These are phyloP conservation scores for Calycina herbarum DNA, from an alignment of 2,329 filamentous ascomycete species.

Conservation along the genomic window DNA sequence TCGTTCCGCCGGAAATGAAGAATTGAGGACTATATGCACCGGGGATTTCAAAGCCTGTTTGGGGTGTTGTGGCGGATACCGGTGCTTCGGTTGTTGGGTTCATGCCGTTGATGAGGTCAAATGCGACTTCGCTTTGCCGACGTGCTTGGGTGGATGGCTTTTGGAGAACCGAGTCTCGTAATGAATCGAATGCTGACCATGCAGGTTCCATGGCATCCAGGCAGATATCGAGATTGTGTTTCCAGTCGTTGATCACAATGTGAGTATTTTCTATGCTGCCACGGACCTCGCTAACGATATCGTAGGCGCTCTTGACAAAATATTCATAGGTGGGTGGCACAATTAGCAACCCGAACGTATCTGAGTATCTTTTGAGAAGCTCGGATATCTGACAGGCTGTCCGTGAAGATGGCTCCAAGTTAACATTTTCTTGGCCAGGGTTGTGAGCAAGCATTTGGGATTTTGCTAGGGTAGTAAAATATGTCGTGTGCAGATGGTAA, in stretches of 20 bases:
- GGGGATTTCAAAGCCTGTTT: conserved; percentile 25
- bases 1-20: conserved; percentile 16
- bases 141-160: conserved; percentile 20
- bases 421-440: conserved; percentile 21
- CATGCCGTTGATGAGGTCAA: conserved; percentile 31
- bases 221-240: conserved; percentile 32
- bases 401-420: conserved; percentile 37
- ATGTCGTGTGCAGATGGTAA: conserved; percentile 35
- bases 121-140: conserved; percentile 33
- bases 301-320: conserved; percentile 40
- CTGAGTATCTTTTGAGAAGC: conserved; percentile 42
- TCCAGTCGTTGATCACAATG: conserved; percentile 35
- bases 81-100: conserved; percentile 28
- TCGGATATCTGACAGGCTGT: conserved; percentile 40
- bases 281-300: conserved; percentile 32
- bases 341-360: conserved; percentile 43
- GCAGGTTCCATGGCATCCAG: conserved; percentile 32
- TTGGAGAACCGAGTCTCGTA: conserved; percentile 25
- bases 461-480: conserved; percentile 33
- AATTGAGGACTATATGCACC: conserved; percentile 28
- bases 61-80: conserved; percentile 29
- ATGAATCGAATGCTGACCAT: conserved; percentile 34
- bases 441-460: conserved; percentile 31
- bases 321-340: conserved; percentile 44
- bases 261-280: conserved; percentile 35